Evolutionary conservation across 1,284 basidiomycete genomes (phyloP), one percentile per base, ranked within the genome.

Genomic region (Ustilago bromivora): DNA sequence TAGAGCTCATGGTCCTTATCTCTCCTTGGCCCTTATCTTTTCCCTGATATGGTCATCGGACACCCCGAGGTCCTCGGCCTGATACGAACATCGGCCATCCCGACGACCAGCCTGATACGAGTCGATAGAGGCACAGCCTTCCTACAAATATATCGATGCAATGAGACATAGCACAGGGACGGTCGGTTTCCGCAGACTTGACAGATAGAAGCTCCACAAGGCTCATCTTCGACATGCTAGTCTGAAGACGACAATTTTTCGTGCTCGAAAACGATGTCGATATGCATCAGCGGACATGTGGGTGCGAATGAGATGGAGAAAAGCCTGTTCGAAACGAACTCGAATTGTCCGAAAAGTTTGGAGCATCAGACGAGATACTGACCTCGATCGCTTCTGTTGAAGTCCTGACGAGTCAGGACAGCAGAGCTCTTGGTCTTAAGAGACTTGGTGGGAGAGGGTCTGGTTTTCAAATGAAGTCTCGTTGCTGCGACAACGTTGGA

Each of bases 381-480:
- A 38, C 36, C 36, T 38, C 13, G 13, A 7, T 17, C 17, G 40
- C 40, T 41, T 41, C 13, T 4, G 5, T 6, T 6, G 40, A 6
- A 15, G 40, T 41, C 40, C 15, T 12, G 40, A 2, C 12, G 4
- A 17, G 17, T 41, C 40, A 17, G 13, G 3, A 41, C 40, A 17
- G 15, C 1, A 15, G 10, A 38, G 36, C 13, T 13, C 40, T 41
- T 41, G 40, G 6, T 3, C 12, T 41, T 41, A 7, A 41, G 7
- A 8, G 7, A 46, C n/a, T 46, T n/a, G 43, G 43, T 46, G 43
- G 43, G 43, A 19, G 43, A n/a, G n/a, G 17, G 7, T 19, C n/a
- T 13, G 12, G 23, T 46, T 32, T 54, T 32, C 54, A 55, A 28
- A 55, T 57, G 53, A 51, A 49, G 52, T n/a, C 54, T 40, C 54